These are phyloP conservation scores for Pholiota microspora DNA, from an alignment of 768 basidiomycete species.

Conservation along the genomic window DNA sequence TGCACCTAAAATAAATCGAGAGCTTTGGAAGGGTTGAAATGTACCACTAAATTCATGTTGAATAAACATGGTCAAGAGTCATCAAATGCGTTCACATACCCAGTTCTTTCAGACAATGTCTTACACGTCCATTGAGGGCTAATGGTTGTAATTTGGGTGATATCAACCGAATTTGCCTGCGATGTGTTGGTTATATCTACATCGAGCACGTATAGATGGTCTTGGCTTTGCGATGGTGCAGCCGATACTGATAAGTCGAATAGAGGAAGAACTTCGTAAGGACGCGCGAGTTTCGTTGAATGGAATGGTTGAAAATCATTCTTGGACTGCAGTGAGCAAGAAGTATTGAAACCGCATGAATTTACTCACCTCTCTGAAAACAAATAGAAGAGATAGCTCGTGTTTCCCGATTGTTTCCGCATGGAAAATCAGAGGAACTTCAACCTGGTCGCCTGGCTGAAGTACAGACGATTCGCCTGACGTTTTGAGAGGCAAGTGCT, in stretches of 20 bases:
- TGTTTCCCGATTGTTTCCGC: slow-evolving; percentile 45
- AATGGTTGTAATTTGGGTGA: slow-evolving; percentile 61
- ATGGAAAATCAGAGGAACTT: slow-evolving; percentile 55
- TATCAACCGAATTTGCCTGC: slow-evolving; percentile 34
- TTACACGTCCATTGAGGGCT: slow-evolving; percentile 70
- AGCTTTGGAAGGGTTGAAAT: slow-evolving; percentile 48
- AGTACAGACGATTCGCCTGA: slow-evolving; percentile 26
- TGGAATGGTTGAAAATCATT: slow-evolving; percentile 49
- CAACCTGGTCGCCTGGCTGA: slow-evolving; percentile 45
- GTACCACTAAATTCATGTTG: slow-evolving; percentile 29
- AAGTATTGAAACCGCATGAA: background rate
- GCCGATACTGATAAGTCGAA: slow-evolving; percentile 51
- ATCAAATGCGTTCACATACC: slow-evolving; percentile 37
- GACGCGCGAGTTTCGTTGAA: slow-evolving; percentile 50
- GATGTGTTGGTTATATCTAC: slow-evolving; percentile 57
- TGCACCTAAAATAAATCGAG: slow-evolving; percentile 41
- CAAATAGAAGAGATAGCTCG: slow-evolving; percentile 59
- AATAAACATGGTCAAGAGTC: background rate
- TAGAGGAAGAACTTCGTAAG: slow-evolving; percentile 59
- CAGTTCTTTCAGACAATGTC: slow-evolving; percentile 29
- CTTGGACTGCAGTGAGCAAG: slow-evolving; percentile 20
- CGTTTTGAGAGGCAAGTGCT: slow-evolving; percentile 36
- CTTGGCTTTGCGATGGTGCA: slow-evolving; percentile 47
- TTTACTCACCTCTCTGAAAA: slow-evolving; percentile 24
- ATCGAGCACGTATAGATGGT: slow-evolving; percentile 50